These are phyloP conservation scores for Cornus suecica DNA, from an alignment of 148 eudicot species.

Conservation along the genomic window DNA sequence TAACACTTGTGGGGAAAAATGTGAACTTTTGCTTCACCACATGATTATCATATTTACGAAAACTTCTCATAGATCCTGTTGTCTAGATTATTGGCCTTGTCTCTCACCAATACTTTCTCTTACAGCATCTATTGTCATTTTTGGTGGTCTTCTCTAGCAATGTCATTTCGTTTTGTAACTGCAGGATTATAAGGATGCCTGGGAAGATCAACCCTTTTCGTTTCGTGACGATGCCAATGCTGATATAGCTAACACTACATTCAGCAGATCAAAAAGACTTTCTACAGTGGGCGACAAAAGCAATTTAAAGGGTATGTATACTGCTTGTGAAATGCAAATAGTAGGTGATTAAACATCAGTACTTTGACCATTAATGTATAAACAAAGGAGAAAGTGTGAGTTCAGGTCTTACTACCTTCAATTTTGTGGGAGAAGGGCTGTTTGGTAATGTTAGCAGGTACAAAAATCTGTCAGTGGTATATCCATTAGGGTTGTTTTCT, in stretches of 20 bases:
- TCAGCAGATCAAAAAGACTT: neutral
- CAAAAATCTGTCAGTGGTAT: too few species aligned
- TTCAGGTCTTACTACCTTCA: neutral
- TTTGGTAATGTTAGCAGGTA: neutral
- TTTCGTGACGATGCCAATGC: neutral
- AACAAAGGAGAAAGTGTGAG: neutral
- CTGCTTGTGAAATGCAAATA: neutral
- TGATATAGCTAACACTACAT: neutral
- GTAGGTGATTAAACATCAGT: neutral
- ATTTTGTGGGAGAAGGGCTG: neutral
- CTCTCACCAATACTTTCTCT: neutral
- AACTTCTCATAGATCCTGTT: neutral
- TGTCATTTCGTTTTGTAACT: neutral
- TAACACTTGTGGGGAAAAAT: neutral
- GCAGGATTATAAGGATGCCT: neutral
- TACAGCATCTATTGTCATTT: neutral
- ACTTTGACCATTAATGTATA: neutral
- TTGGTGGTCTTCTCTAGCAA: neutral
- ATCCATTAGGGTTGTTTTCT: too few species aligned
- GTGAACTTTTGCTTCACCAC: neutral
- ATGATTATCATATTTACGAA: neutral
- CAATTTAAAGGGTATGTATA: neutral
- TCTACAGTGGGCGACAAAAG: neutral
- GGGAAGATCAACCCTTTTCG: neutral
- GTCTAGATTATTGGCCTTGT: neutral